These are phyloP conservation scores for Cucumis cinereus DNA, from an alignment of 306 rosid species.

Conservation along the genomic window DNA sequence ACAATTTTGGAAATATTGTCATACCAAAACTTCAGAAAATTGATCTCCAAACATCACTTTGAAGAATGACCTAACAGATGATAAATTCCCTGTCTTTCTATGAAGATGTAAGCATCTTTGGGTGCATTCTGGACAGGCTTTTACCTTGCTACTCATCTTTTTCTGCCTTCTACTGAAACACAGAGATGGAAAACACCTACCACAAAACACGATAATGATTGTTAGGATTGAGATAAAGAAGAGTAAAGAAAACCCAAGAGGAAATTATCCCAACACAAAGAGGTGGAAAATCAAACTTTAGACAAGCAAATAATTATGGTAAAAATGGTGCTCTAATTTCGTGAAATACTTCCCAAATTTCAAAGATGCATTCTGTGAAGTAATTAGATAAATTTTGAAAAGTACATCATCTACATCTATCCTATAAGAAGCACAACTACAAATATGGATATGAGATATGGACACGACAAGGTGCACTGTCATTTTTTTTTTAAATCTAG, in stretches of 20 bases:
- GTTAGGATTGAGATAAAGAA: not conserved
- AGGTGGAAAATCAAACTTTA: not conserved
- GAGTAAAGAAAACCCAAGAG: not conserved
- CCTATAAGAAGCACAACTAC: not conserved
- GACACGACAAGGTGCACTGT: too few species aligned
- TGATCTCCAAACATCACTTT: conserved; percentile 35
- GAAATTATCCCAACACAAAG: not conserved
- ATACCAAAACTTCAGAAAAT: conserved; percentile 33
- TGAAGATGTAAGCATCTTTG: conserved; percentile 27
- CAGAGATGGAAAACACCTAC: not conserved
- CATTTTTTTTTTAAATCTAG: too few species aligned
- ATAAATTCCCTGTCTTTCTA: conserved; percentile 11
- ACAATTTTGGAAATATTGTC: not conserved
- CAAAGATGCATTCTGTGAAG: not conserved
- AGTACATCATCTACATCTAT: not conserved
- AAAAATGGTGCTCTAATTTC: not conserved
- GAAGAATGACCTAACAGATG: conserved; percentile 34
- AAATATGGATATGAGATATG: too few species aligned
- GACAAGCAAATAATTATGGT: not conserved
- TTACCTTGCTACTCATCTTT: conserved; percentile 21
- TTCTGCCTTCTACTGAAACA: not conserved
- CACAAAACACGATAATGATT: not conserved
- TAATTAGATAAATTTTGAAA: not conserved
- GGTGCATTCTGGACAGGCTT: conserved; percentile 30
- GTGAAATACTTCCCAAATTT: not conserved